Evolutionary conservation across 345 rosid genomes (phyloP).

Genomic region (Moricandia arvensis): DNA sequence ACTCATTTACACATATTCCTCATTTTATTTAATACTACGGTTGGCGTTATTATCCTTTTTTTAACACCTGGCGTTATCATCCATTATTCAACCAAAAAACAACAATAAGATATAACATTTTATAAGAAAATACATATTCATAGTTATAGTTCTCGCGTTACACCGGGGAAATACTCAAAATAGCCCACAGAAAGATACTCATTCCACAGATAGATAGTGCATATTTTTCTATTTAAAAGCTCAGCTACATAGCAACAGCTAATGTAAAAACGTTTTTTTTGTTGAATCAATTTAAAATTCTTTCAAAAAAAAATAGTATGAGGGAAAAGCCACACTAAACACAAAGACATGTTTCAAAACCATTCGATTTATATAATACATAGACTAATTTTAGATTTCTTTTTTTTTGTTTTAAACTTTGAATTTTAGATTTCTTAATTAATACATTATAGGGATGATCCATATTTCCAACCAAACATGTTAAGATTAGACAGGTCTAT

Average conservation of each 20-base stretch:
- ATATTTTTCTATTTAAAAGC: too few species aligned
- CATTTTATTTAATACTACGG: not conserved
- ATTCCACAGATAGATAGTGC: too few species aligned
- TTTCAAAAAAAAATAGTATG: too few species aligned
- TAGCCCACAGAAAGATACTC: not conserved
- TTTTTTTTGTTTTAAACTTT: too few species aligned
- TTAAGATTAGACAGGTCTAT: slow-evolving; percentile 32
- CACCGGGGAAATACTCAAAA: not conserved
- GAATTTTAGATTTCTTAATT: not conserved
- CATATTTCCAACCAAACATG: not conserved
- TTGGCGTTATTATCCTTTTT: not conserved
- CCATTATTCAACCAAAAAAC: not conserved
- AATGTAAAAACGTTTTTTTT: too few species aligned
- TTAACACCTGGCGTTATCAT: too few species aligned
- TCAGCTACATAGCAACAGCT: too few species aligned
- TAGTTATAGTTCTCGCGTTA: not conserved
- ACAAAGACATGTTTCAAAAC: not conserved
- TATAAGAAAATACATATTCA: not conserved
- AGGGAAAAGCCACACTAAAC: not conserved
- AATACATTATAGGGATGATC: slow-evolving; percentile 1
- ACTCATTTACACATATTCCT: slow-evolving; percentile 8
- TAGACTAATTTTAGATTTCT: not conserved
- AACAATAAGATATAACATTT: not conserved
- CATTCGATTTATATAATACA: not conserved
- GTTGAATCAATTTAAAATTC: too few species aligned